Percentiles rank a stretch among this genome's conserved stretches.
Evolutionary conservation across 495 filamentous ascomycete genomes (phyloP).

Genomic region (Pyronema omphalodes): DNA sequence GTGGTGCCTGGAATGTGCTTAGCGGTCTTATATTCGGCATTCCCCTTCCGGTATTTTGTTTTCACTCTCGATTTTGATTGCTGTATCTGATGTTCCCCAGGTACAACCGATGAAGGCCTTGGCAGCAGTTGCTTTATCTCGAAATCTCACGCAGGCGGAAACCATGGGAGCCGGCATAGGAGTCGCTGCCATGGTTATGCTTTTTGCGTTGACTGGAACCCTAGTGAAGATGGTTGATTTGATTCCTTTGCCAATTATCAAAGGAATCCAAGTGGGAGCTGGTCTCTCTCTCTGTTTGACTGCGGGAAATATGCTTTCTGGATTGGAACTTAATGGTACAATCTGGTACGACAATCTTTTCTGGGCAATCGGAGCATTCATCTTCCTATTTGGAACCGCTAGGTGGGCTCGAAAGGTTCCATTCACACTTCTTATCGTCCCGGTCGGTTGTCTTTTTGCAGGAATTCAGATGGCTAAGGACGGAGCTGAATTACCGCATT

Average conservation of each 20-base stretch:
- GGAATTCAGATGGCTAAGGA: slow-evolving; percentile 10
- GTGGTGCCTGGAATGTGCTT: slow-evolving; percentile 65
- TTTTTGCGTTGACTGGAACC: slow-evolving; percentile 60
- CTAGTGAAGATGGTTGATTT: slow-evolving; percentile 47
- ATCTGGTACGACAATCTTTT: slow-evolving; percentile 51
- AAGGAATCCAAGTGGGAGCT: slow-evolving; percentile 86
- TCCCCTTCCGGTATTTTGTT: slow-evolving; percentile 45
- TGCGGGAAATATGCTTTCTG: slow-evolving; percentile 44
- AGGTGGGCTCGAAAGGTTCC: slow-evolving; percentile 39
- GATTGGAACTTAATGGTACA: slow-evolving; percentile 36
- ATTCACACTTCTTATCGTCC: slow-evolving; percentile 55
- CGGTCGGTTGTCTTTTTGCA: slow-evolving; percentile 39
- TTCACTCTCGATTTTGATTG: slow-evolving; percentile 1
- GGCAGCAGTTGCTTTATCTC: slow-evolving; percentile 64
- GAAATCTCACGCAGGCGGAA: slow-evolving; percentile 41
- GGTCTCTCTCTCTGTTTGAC: slow-evolving; percentile 62
- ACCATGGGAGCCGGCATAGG: slow-evolving; percentile 66
- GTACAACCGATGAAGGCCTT: slow-evolving; percentile 46
- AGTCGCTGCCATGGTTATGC: slow-evolving; percentile 47
- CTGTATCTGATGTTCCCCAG: slow-evolving; percentile 1
- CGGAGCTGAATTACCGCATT: slow-evolving; percentile 27
- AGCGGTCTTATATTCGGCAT: slow-evolving; percentile 72
- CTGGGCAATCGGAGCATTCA: slow-evolving; percentile 52
- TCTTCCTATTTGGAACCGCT: slow-evolving; percentile 45
- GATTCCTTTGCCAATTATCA: slow-evolving; percentile 71